These are phyloP conservation scores for Acacia acuminata DNA, from an alignment of 306 rosid genomes.

Conservation along the genomic window DNA sequence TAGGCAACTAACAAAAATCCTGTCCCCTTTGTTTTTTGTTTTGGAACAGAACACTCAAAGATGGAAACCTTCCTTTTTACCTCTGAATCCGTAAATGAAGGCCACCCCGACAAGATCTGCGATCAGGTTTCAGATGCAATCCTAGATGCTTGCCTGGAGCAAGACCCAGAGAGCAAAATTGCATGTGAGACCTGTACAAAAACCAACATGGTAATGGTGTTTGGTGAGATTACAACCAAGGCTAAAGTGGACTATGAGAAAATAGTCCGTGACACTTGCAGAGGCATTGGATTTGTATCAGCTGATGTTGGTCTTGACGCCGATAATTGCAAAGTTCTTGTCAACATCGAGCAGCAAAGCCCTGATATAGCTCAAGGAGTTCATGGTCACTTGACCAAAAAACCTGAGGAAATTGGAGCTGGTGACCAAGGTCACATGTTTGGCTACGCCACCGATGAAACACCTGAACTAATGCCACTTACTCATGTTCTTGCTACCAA, in stretches of 20 bases:
- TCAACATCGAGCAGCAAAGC: conserved; percentile 80
- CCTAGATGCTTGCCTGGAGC: conserved; percentile 78
- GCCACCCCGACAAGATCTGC: conserved; percentile 85
- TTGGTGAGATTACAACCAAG: conserved; percentile 80
- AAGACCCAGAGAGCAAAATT: conserved; percentile 74
- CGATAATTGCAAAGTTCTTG: conserved; percentile 78
- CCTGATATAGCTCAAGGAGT: conserved; percentile 84
- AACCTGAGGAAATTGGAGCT: conserved; percentile 85
- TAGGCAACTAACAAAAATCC: conserved; percentile 10
- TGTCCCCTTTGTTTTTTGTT: neutral
- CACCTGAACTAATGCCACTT: conserved; percentile 76
- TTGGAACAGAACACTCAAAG: conserved; percentile 36
- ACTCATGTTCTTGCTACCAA: conserved; percentile 83
- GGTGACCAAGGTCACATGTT: conserved; percentile 91
- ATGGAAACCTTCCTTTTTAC: conserved; percentile 81
- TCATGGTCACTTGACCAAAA: conserved; percentile 72
- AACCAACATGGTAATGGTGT: conserved; percentile 92
- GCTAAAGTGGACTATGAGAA: conserved; percentile 80
- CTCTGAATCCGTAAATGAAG: conserved; percentile 83
- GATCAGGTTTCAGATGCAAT: conserved; percentile 84
- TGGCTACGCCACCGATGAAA: conserved; percentile 83
- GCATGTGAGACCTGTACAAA: conserved; percentile 91
- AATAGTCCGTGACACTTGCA: conserved; percentile 74
- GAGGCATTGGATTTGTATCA: conserved; percentile 72
- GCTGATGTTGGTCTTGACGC: conserved; percentile 81